Evolutionary conservation across 768 basidiomycete genomes (phyloP).

Genomic region (Peribolospora kevripleyi): DNA sequence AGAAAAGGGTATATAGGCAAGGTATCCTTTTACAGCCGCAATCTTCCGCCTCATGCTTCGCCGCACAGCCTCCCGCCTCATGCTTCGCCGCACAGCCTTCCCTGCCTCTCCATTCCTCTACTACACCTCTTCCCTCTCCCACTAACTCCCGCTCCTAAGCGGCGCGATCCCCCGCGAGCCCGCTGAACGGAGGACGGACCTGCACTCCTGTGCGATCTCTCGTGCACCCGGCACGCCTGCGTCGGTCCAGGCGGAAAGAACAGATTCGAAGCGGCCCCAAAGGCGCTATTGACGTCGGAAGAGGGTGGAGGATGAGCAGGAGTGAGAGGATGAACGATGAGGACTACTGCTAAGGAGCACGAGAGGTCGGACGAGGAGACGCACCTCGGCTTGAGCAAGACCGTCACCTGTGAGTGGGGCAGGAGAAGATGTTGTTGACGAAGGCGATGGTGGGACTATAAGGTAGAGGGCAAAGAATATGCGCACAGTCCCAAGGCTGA

Average conservation of each 20-base stretch:
- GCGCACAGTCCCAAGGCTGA: no score
- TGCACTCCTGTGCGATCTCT: conserved; percentile 12
- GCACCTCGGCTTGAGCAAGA: neutral
- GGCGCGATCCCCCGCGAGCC: no score
- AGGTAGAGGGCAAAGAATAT: no score
- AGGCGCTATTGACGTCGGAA: neutral
- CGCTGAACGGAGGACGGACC: conserved; percentile 5
- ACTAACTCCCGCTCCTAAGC: no score
- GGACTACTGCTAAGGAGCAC: neutral
- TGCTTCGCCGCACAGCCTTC: no score
- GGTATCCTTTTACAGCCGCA: no score
- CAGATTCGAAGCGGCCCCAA: conserved; percentile 14
- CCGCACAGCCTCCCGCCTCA: no score
- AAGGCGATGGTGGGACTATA: no score
- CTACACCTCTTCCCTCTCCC: no score
- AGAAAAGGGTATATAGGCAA: no score
- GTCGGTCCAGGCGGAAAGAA: conserved; percentile 11
- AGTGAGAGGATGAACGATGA: neutral
- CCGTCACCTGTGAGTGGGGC: neutral
- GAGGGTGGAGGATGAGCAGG: neutral
- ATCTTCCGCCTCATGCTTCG: no score
- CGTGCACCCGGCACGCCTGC: conserved; percentile 9
- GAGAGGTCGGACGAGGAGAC: neutral
- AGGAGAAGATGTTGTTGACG: neutral
- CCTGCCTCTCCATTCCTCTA: no score